Evolutionary conservation across 2,329 filamentous ascomycete species (phyloP), one percentile per base, ranked within the genome.

Genomic region (Tolypocladium ophioglossoides): DNA sequence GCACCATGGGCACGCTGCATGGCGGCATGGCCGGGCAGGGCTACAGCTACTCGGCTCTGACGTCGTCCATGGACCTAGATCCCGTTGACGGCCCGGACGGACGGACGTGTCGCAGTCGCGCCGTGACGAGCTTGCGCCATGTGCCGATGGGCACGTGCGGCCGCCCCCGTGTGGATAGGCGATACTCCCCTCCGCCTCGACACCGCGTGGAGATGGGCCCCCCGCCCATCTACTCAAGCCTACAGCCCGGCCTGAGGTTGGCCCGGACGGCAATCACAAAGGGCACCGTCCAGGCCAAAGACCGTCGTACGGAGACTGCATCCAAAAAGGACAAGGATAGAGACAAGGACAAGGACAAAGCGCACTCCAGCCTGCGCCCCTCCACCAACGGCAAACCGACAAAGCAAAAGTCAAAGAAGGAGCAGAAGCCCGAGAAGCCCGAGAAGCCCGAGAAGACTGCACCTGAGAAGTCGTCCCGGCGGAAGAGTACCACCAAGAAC

Each of bases 31-130:
- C n/a, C 16, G 38, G 30, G 30, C 47, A 20, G 18, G 53, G 37
- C 41, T 55, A 55, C 38, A 54, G 53, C 53, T 52, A 55, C 37
- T 35, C 49, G 3, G n/a, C 53, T 22, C 20, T 55, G n/a, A 47
- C 41, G 27, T 24, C 50, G 7, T 40, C 49, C 14, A 52, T 41
- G 50, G 50, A 35, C 14, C 6, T 22, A n/a, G 10, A 39, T 12
- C 50, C 9, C 27, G 20, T 10, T 14, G 52, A 49, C 20, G 41
- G 16, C 34, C 30, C 38, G n/a, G 14, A 22, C 12, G 24, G 35
- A 5, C 30, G 39, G 12, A 27, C 8, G 34, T 32, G 35, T 18
- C 53, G 24, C 22, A 34, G 20, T 24, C 8, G 34, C 32, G 16
- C 18, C 34, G 14, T 6, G 30, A 10, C 30, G 24, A 18, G 10